Conservation (phyloP, 441 rosid species). For the Aquilaria agallochum region DNA sequence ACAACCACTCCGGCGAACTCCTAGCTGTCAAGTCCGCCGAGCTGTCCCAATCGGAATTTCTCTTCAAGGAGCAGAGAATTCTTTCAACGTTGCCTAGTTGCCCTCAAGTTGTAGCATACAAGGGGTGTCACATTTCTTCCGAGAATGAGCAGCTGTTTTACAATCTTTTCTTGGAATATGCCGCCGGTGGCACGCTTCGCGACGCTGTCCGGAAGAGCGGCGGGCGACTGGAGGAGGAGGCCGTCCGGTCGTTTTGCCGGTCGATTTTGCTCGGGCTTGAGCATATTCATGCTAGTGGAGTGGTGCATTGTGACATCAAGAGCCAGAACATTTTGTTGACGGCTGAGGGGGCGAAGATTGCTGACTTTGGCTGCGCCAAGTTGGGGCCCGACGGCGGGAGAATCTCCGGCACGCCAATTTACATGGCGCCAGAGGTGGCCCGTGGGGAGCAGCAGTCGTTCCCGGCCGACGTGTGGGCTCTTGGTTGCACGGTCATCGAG, state of each 20-base stretch:
- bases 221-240: conserved; percentile 28
- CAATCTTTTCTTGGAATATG: conserved; percentile 54
- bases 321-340: conserved; percentile 49
- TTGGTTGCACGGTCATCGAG: conserved; percentile 60
- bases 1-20: conserved; percentile 21
- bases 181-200: conserved; percentile 32
- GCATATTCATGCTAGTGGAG: conserved; percentile 47
- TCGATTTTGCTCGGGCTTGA: conserved; percentile 41
- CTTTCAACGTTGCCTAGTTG: conserved; percentile 30
- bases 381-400: conserved; percentile 18
- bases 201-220: conserved; percentile 28
- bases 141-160: conserved; percentile 35
- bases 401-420: conserved; percentile 54
- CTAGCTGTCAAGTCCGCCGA: conserved; percentile 59
- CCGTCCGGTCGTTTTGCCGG: conserved; percentile 29
- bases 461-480: conserved; percentile 75
- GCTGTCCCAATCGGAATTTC: conserved; percentile 28
- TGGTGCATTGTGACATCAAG: conserved; percentile 75
- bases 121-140: conserved; percentile 36
- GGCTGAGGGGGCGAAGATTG: conserved; percentile 44
- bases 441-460: conserved; percentile 59
- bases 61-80: conserved; percentile 38
- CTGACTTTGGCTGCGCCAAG: conserved; percentile 73
- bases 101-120: conserved; percentile 43
- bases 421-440: conserved; percentile 92